Evolutionary conservation across 768 basidiomycete species (phyloP), one percentile per base, ranked within the genome.

Genomic region (Tylopilus balloui): DNA sequence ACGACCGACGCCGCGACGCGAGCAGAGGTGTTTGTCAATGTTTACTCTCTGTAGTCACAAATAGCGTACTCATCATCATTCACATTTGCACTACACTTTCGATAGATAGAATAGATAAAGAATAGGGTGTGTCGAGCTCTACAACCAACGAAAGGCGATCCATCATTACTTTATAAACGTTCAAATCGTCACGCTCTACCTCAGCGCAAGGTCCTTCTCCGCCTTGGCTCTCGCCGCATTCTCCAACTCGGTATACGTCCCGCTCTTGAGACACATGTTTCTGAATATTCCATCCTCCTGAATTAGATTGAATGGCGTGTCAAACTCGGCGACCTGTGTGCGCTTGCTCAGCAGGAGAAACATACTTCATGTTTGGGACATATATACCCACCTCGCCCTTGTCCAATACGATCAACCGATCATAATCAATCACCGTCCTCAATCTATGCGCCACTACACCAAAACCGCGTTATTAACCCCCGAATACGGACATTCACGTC

Each of bases 381-480:
- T 2, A n/a, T n/a, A 1, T 8, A 55, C 65, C 1, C 20, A 62
- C 67, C 59, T 67, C 59, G 42, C 63, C 66, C 53, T 53, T 63
- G 49, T 92, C 88, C n/a, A 92, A 70, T 7, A 92, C 83, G 51
- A 92, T 77, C 51, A 93, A 68, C 25, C 84, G 73, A 67, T 86
- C 84, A 58, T 93, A 84, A 66, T 93, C 87, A 51, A 88, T 87
- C 47, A 91, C 80, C 1, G 88, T 89, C 45, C 79, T 75, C 50
- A 90, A 67, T 32, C 88, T 77, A 66, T 90, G 87, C 0, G 87
- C 86, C 42, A 90, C 67, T 66, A 41, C 28, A 36, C 45, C 40
- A 8, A 17, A 3, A n/a, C 17, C 34, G 4, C 34, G 12, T 39
- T 47, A 17, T 52, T 46, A 59, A 35, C 15, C 14, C n/a, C 24